Base-by-base conservation (phyloP, 352 stramenopile species). In the Elongisporangium anandrum region DNA sequence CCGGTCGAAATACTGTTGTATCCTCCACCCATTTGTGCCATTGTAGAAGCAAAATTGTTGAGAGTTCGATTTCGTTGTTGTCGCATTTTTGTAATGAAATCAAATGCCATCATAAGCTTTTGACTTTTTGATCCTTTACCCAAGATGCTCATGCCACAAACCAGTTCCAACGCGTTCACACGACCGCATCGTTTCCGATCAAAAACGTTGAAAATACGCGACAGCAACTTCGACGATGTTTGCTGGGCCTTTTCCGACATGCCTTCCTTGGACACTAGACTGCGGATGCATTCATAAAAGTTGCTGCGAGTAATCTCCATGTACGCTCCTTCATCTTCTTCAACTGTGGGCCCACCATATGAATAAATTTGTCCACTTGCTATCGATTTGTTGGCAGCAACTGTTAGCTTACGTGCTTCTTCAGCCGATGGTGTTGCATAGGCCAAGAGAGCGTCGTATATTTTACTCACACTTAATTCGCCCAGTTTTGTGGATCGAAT, bases 211-310 rank as follows among this genome's bases (percentile, higher is more conserved):
- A 94, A 96, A 12, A 96, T 61, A 8, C 87, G 75, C 1, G 85
- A 92, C 5, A 96, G 71, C 16, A 94, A 26, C 59, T 94, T 92
- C 1, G 87, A 96, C 26, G 83, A 91, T 3, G 84, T 88, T 50
- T 96, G 85, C 56, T 96, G 87, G 2, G 84, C 83, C 55, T 94
- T 91, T 52, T 94, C 85, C 0, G 76, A 75, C 81, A 92, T 92
- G 13, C 75, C 72, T 15, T 90, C 67, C 52, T 90, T 92, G 2
- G 81, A 72, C 15, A 96, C 85, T 23, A 96, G 60, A 54, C 78
- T 92, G 20, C 87, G 87, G 26, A 96, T 86, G 54, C 87, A 96
- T 59, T 92, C 79, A 59, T 96, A 96, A 53, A 94, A 96, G 61
- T 87, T 92, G 34, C 72, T 75, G 20, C 87, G 71, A 6, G 83